Conservation (phyloP, 1,284 basidiomycete species). For the Heterobasidion parviporum region DNA sequence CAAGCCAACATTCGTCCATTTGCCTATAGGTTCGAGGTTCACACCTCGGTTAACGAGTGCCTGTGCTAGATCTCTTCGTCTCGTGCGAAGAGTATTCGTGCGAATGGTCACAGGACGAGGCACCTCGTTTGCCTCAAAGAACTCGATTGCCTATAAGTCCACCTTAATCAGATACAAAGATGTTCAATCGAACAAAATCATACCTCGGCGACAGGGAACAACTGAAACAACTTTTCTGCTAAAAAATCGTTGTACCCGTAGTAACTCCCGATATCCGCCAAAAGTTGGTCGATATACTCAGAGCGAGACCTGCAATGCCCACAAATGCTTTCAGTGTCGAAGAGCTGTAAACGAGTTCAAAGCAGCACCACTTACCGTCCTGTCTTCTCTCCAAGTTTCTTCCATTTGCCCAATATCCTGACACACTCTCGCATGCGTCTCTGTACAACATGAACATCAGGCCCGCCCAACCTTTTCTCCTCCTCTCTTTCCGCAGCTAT, state of each 20-base stretch:
- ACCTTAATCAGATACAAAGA: not conserved
- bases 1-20: conserved; percentile 97
- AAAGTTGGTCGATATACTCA: conserved; percentile 86
- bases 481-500: conserved; percentile 77
- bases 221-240: conserved; percentile 87
- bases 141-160: conserved; percentile 79
- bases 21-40: conserved; percentile 95
- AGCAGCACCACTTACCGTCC: conserved; percentile 49
- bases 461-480: conserved; percentile 65
- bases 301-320: conserved; percentile 57
- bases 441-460: conserved; percentile 81
- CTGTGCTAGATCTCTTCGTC: conserved; percentile 92
- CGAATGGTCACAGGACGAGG: conserved; percentile 96
- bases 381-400: conserved; percentile 46
- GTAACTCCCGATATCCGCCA: conserved; percentile 87
- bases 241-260: conserved; percentile 98
- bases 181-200: conserved; percentile 10
- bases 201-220: conserved; percentile 92
- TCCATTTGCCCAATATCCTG: conserved; percentile 73
- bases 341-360: not conserved
- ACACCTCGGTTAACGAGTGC: conserved; percentile 94
- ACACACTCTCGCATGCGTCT: conserved; percentile 86
- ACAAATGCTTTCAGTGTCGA: conserved; percentile 10
- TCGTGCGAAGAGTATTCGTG: conserved; percentile 92
- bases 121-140: conserved; percentile 98